Percentiles rank a stretch among this genome's conserved stretches.
Evolutionary conservation across 805 yeast genomes (phyloP).

Genomic region (Ogataea kodamae): DNA sequence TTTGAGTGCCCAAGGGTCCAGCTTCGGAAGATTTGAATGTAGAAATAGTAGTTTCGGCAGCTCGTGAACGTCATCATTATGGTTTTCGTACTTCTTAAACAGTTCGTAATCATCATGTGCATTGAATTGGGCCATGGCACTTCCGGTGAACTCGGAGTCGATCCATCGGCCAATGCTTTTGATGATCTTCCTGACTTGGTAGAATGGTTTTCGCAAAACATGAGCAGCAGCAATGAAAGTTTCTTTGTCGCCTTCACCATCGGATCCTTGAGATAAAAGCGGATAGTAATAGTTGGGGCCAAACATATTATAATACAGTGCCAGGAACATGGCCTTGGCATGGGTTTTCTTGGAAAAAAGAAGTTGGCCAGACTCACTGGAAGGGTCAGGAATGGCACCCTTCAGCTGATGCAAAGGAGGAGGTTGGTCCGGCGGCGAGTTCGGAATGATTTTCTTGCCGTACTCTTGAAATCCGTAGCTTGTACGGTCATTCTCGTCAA

Average conservation of each 20-base stretch:
- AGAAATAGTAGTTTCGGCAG: constrained; percentile 45
- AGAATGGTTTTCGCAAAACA: constrained; percentile 55
- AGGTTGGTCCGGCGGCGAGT: constrained; percentile 30
- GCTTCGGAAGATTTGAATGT: constrained; percentile 65
- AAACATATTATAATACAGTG: constrained; percentile 57
- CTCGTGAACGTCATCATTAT: constrained; percentile 18
- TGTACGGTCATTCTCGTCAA: constrained; percentile 38
- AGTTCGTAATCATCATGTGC: constrained; percentile 56
- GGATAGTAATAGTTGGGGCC: constrained; percentile 59
- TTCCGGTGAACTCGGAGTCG: constrained; percentile 50
- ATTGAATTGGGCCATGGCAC: constrained; percentile 75
- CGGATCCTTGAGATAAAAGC: constrained; percentile 44
- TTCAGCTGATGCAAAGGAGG: constrained; percentile 55
- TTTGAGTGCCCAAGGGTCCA: constrained; percentile 56
- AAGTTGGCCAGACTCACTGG: constrained; percentile 65
- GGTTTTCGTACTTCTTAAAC: constrained; percentile 25
- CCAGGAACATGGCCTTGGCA: constrained; percentile 47
- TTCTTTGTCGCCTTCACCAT: constrained; percentile 58
- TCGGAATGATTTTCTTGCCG: constrained; percentile 25
- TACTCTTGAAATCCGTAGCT: constrained; percentile 39
- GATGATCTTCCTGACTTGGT: constrained; percentile 55
- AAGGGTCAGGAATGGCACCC: constrained; percentile 61
- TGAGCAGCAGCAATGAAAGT: constrained; percentile 59
- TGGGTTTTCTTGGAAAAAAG: constrained; percentile 55
- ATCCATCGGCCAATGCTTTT: constrained; percentile 52